Base-by-base conservation (phyloP, 2,329 filamentous ascomycete species). In the Cytospora chrysosperma region DNA sequence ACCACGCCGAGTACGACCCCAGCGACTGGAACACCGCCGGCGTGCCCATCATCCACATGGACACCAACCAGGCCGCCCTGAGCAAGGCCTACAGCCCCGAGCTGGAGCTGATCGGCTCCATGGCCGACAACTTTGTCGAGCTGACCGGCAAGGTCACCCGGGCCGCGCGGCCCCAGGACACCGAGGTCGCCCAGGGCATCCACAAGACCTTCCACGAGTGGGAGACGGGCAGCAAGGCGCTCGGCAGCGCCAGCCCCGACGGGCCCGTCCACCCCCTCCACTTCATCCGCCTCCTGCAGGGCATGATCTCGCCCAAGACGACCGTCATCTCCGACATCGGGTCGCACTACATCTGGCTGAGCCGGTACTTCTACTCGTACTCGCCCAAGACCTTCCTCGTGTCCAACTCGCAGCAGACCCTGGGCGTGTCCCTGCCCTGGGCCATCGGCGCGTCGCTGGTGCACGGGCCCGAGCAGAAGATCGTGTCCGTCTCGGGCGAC, bases 261-360 rank as follows among this genome's bases (percentile, higher is more conserved):
- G 64, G 61, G 1, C 74, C 75, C 1, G 77, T 81, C 0, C 77
- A 82, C 57, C 79, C 79, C 0, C 71, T 81, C 1, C 75, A 79
- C 61, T 81, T 82, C 71, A 77, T 81, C 67, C 72, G 73, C 2
- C 69, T 75, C 6, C 74, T 82, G 19, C 79, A 81, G 68, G 68
- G 72, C 13, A 70, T 74, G 5, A 73, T 81, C 9, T 72, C 73
- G 6, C 71, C 76, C 10, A 70, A 75, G 49, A 79, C 79, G 0
- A 77, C 75, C 0, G 78, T 82, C 19, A 74, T 73, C n/a, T 75
- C 72, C 40, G 79, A 82, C 64, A 78, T 82, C 1, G 79, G 79
- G 8, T 79, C 77, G 0, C 78, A 80, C 21, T 82, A 82, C 72
- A 81, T 82, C 67, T 82, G 77, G 70, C 76, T 81, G 69, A 78